phyloP scores from a whole-genome alignment of 1,139 yeast species.

The Diutina mesorugosa region DNA sequence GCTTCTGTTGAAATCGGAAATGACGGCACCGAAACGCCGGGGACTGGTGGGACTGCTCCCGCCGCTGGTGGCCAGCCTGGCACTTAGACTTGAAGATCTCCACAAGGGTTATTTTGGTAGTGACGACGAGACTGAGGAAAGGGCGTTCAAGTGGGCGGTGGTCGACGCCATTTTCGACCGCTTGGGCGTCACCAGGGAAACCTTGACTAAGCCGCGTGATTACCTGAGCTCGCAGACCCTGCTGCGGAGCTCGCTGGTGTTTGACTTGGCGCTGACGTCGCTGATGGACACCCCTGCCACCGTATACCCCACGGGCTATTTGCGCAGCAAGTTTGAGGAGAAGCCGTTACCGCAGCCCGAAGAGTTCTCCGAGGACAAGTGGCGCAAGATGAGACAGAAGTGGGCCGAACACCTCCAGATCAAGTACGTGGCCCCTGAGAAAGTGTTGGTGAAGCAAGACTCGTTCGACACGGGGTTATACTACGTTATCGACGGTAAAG shows the following conservation, averaged over 20 bases:
- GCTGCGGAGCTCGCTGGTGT: conserved; percentile 2
- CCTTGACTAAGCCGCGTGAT: neutral
- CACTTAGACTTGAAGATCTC: neutral
- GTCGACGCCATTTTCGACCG: conserved; percentile 64
- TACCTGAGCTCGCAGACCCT: neutral
- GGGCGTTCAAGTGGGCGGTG: conserved; percentile 54
- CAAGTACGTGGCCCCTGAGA: conserved; percentile 38
- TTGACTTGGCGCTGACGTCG: neutral
- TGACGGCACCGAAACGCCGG: neutral
- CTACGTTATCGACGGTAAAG: conserved; percentile 65
- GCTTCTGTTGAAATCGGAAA: conserved; percentile 11
- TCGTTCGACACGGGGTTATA: conserved; percentile 61
- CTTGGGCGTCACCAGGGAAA: conserved; percentile 47
- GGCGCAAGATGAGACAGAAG: conserved; percentile 33
- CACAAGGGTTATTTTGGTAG: conserved; percentile 26
- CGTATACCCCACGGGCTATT: neutral
- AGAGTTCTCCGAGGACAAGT: neutral
- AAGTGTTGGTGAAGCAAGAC: conserved; percentile 49
- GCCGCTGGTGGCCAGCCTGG: neutral
- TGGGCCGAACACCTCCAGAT: conserved; percentile 55
- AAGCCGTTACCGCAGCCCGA: neutral
- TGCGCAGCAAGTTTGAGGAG: neutral
- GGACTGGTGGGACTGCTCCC: neutral
- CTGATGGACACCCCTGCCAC: neutral
- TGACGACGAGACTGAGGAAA: conserved; percentile 70